Percentiles rank a stretch among this genome's conserved stretches.
These are phyloP conservation scores for Candida labiduridarum DNA, from an alignment of 1,139 yeast genomes.

Conservation along the genomic window DNA sequence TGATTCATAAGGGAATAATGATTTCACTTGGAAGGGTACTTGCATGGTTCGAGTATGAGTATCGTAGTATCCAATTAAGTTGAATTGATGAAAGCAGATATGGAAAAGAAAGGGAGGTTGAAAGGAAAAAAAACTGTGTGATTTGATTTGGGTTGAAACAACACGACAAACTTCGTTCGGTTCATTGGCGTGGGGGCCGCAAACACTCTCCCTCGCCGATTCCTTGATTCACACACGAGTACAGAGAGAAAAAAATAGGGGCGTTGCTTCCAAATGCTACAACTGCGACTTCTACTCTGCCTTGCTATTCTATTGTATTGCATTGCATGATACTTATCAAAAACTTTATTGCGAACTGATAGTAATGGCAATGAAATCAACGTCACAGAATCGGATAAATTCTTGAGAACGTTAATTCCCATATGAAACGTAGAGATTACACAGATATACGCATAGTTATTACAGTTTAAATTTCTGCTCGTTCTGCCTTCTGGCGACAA, in stretches of 20 bases:
- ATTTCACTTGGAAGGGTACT: slow-evolving; percentile 68
- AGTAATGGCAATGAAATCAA: too few relatives aligned
- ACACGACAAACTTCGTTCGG: background rate
- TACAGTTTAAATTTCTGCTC: background rate
- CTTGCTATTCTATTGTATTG: background rate
- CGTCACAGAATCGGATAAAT: too few relatives aligned
- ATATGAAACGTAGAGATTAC: background rate
- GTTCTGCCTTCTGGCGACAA: background rate
- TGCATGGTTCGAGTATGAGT: background rate
- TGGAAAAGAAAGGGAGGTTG: background rate
- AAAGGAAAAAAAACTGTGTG: slow-evolving; percentile 1
- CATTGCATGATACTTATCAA: too few relatives aligned
- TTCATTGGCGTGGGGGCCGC: background rate
- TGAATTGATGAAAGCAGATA: slow-evolving; percentile 7
- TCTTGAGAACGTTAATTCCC: too few relatives aligned
- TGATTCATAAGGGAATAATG: slow-evolving; percentile 72
- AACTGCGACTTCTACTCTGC: background rate
- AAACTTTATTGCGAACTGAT: too few relatives aligned
- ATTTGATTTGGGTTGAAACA: background rate
- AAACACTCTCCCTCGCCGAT: background rate
- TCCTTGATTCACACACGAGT: background rate
- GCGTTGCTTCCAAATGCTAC: background rate
- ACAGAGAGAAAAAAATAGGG: background rate
- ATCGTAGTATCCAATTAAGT: background rate
- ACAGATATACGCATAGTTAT: background rate